A percentile compares a stretch with the other conserved stretches of the same genome.
phyloP scores from a whole-genome alignment of 495 filamentous ascomycete genomes.

The Tuber brumale region DNA sequence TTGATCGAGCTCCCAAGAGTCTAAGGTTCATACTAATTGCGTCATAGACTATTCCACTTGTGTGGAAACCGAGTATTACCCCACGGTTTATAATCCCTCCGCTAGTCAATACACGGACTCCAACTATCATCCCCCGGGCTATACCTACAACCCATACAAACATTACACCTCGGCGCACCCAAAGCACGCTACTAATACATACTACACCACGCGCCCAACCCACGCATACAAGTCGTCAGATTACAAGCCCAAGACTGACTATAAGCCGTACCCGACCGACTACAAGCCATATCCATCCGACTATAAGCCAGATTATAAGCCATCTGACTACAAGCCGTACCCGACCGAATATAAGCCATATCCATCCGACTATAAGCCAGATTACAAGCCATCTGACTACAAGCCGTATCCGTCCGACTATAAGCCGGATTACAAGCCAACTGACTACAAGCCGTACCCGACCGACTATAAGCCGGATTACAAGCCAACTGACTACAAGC shows the following conservation, averaged over 20 bases:
- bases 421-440: too few relatives aligned
- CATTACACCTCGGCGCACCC: slow-evolving; percentile 5
- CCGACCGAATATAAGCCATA: neutral
- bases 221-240: too few relatives aligned
- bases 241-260: neutral
- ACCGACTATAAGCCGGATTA: neutral
- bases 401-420: too few relatives aligned
- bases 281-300: slow-evolving; percentile 6
- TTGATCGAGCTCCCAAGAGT: slow-evolving; percentile 5
- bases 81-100: slow-evolving; percentile 5
- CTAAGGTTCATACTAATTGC: slow-evolving; percentile 7
- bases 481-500: neutral
- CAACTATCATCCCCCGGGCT: neutral
- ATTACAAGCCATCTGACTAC: neutral
- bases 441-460: neutral
- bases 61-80: slow-evolving; percentile 11
- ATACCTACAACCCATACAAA: neutral
- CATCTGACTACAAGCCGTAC: neutral
- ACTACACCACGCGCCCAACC: too few relatives aligned
- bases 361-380: too few relatives aligned
- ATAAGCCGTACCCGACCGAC: neutral
- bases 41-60: slow-evolving; percentile 15
- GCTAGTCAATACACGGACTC: neutral
- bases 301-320: too few relatives aligned
- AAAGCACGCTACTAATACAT: neutral